phyloP scores from a whole-genome alignment of 257 asterid species.

The Solanum lycopersicoides region DNA sequence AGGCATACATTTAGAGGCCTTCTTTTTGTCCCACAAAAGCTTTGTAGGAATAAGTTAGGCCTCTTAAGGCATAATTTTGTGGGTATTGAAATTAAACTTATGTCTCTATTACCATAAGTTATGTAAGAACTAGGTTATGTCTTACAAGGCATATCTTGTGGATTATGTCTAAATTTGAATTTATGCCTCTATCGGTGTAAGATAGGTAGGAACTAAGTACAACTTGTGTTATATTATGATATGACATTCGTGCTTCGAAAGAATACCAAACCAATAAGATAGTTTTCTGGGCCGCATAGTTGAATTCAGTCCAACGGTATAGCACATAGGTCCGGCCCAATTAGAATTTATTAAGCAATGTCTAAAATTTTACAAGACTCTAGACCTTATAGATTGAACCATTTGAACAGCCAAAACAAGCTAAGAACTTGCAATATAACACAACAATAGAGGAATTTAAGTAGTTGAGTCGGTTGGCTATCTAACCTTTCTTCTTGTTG shows the following conservation, averaged over 20 bases:
- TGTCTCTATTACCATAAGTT: neutral
- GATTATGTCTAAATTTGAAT: neutral
- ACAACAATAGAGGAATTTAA: neutral
- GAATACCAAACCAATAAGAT: neutral
- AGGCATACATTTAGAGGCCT: fast-evolving
- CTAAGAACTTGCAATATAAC: neutral
- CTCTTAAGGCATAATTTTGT: neutral
- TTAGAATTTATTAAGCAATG: neutral
- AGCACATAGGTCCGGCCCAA: neutral
- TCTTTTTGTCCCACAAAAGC: neutral
- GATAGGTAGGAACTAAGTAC: neutral
- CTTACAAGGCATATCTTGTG: neutral
- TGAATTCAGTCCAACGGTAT: neutral
- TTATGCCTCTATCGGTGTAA: neutral
- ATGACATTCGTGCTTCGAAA: neutral
- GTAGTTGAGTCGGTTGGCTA: neutral
- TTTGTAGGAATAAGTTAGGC: neutral
- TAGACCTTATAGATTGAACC: neutral
- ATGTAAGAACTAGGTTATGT: neutral
- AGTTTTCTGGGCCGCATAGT: neutral
- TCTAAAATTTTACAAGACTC: neutral
- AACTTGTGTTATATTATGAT: neutral
- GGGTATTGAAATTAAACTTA: neutral
- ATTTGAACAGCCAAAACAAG: neutral
- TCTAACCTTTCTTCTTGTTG: neutral